Conservation (phyloP, 805 yeast species). For the Debaryomyces castellii region DNA sequence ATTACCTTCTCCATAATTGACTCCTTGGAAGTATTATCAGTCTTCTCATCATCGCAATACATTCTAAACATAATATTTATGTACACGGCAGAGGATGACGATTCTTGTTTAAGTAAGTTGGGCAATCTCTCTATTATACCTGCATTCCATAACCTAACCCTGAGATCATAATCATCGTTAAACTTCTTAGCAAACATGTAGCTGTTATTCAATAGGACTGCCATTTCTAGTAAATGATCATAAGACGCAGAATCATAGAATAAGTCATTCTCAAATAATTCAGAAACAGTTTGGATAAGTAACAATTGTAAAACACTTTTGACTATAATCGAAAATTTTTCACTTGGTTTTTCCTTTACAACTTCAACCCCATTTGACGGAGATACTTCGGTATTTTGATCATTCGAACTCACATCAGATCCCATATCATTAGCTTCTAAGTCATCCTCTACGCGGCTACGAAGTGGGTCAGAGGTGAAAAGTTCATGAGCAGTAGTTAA, state of each 20-base stretch:
- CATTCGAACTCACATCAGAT: slow-evolving; percentile 10
- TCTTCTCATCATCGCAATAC: slow-evolving; percentile 64
- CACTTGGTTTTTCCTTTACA: slow-evolving; percentile 41
- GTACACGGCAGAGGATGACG: slow-evolving; percentile 84
- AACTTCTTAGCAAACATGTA: slow-evolving; percentile 83
- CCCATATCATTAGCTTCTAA: slow-evolving; percentile 31
- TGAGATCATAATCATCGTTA: slow-evolving; percentile 82
- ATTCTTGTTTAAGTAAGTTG: slow-evolving; percentile 87
- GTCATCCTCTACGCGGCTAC: slow-evolving; percentile 17
- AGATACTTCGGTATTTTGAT: slow-evolving; percentile 8
- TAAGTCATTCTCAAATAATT: slow-evolving; percentile 65
- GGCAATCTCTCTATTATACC: slow-evolving; percentile 93
- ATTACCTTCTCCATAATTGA: slow-evolving; percentile 52
- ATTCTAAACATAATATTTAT: slow-evolving; percentile 77
- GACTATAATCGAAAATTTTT: slow-evolving; percentile 77
- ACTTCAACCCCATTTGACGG: slow-evolving; percentile 31
- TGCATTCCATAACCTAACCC: slow-evolving; percentile 87
- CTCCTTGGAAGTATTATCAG: slow-evolving; percentile 44
- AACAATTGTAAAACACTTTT: slow-evolving; percentile 88
- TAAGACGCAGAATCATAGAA: slow-evolving; percentile 74
- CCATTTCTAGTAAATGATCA: slow-evolving; percentile 56
- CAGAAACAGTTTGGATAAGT: slow-evolving; percentile 83
- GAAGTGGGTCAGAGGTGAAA: slow-evolving; percentile 59
- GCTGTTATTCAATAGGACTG: slow-evolving; percentile 61
- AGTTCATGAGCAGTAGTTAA: slow-evolving; percentile 85